Evolutionary conservation across 1,284 basidiomycete species (phyloP).

Genomic region (Tilletia indica): DNA sequence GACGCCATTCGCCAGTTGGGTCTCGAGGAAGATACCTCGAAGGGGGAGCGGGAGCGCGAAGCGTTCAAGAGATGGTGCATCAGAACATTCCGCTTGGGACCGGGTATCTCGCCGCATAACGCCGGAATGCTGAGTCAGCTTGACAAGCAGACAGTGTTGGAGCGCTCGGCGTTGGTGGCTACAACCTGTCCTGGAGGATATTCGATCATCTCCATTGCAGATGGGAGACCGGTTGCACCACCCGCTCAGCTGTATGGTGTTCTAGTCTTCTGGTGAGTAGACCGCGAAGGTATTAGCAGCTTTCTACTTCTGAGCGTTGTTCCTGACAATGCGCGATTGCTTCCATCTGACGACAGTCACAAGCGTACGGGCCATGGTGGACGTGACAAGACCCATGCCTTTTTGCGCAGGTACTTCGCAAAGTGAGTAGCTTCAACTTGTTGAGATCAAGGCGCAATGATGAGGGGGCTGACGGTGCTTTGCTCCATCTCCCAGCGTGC

Average conservation of each 20-base stretch:
- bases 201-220: conserved; percentile 13
- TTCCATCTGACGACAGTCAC: conserved; percentile 18
- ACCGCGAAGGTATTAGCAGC: background rate
- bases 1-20: conserved; percentile 15
- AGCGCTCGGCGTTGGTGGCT: conserved; percentile 12
- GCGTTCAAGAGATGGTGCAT: conserved; percentile 17
- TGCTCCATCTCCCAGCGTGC: conserved; percentile 17
- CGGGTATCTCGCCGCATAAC: background rate
- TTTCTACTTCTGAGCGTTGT: background rate
- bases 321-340: background rate
- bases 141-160: conserved; percentile 16
- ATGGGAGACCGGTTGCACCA: conserved; percentile 16
- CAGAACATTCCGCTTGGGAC: conserved; percentile 8
- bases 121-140: background rate
- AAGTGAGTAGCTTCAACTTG: conserved; percentile 13
- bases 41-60: conserved; percentile 18
- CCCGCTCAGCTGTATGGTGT: conserved; percentile 17
- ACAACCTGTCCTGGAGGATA: conserved; percentile 16
- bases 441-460: background rate
- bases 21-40: conserved; percentile 11
- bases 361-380: conserved; percentile 18
- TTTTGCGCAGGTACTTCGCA: conserved; percentile 19
- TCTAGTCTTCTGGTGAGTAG: conserved; percentile 21
- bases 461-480: conserved; percentile 1
- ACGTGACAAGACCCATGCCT: conserved; percentile 22